These are phyloP conservation scores for Viola pubescens DNA, from an alignment of 441 rosid genomes.

Conservation along the genomic window DNA sequence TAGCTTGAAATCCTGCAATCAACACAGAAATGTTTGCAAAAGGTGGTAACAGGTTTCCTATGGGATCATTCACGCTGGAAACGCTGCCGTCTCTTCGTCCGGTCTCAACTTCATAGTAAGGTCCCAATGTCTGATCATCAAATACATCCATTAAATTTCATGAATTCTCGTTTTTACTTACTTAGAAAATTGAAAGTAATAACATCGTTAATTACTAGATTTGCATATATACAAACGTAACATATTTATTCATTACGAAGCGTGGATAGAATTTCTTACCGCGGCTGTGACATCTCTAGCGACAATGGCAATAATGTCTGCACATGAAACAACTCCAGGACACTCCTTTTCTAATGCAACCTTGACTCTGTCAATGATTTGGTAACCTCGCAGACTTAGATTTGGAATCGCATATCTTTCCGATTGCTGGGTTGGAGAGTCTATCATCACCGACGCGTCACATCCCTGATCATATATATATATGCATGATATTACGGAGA, in stretches of 20 bases:
- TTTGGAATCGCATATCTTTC: conserved; percentile 44
- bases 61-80: conserved; percentile 37
- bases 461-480: conserved; percentile 36
- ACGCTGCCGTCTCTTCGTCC: conserved; percentile 73
- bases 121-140: conserved; percentile 42
- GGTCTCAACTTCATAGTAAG: conserved; percentile 55
- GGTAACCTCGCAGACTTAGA: conserved; percentile 39
- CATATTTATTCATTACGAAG: too few species aligned
- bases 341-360: conserved; percentile 44
- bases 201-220: too few species aligned
- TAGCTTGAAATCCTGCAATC: conserved; percentile 43
- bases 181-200: not conserved
- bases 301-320: conserved; percentile 46
- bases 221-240: too few species aligned
- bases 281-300: conserved; percentile 43
- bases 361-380: conserved; percentile 40
- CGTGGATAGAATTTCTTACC: conserved; percentile 15
- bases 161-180: not conserved
- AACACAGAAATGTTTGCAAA: conserved; percentile 40
- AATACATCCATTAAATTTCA: not conserved
- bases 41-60: conserved; percentile 38
- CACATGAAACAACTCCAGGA: conserved; percentile 48
- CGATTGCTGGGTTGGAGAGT: conserved; percentile 28
- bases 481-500: too few species aligned
- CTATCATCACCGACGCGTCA: conserved; percentile 49